Evolutionary conservation across 139 green algal species (phyloP).

Genomic region (Chlamydomonas sphaeroides): DNA sequence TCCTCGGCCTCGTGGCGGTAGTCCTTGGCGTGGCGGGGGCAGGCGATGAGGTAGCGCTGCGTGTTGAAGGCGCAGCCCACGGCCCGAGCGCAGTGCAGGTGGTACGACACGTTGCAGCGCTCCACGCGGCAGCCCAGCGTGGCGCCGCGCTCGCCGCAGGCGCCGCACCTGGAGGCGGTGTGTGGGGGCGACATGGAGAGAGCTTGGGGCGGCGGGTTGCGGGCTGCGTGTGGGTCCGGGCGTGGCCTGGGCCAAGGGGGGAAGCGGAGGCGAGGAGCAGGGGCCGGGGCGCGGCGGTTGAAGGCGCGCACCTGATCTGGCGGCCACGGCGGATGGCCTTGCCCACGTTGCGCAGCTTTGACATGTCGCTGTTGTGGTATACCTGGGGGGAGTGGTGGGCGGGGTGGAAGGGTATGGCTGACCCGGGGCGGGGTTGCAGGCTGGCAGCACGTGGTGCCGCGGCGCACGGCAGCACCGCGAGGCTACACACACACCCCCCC

Average conservation of each 20-base stretch:
- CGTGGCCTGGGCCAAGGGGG: background rate
- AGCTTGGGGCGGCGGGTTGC: background rate
- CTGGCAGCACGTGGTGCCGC: background rate
- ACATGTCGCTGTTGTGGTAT: slow-evolving; percentile 53
- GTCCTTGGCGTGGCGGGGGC: slow-evolving; percentile 57
- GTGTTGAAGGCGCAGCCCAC: slow-evolving; percentile 59
- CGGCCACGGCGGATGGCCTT: slow-evolving; percentile 71
- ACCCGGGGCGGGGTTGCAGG: too few relatives aligned
- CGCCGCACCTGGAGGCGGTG: slow-evolving; percentile 6
- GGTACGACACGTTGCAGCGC: slow-evolving; percentile 73
- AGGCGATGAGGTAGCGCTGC: slow-evolving; percentile 65
- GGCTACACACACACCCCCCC: background rate
- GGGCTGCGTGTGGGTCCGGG: background rate
- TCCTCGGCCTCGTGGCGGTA: slow-evolving; percentile 51
- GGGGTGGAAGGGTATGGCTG: background rate
- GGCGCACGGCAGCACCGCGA: background rate
- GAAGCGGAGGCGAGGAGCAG: background rate
- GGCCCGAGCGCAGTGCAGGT: slow-evolving; percentile 76
- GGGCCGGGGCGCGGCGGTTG: background rate
- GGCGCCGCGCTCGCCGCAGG: slow-evolving; percentile 73
- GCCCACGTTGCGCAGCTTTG: slow-evolving; percentile 54
- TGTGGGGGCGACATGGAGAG: background rate
- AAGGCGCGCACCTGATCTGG: slow-evolving; percentile 58
- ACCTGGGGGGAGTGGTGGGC: slow-evolving; percentile 50
- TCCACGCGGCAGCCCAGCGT: slow-evolving; percentile 80